A percentile compares a stretch with the other conserved stretches of the same genome.
Conservation (phyloP, 257 asterid genomes). For the Lycium ferocissimum region DNA sequence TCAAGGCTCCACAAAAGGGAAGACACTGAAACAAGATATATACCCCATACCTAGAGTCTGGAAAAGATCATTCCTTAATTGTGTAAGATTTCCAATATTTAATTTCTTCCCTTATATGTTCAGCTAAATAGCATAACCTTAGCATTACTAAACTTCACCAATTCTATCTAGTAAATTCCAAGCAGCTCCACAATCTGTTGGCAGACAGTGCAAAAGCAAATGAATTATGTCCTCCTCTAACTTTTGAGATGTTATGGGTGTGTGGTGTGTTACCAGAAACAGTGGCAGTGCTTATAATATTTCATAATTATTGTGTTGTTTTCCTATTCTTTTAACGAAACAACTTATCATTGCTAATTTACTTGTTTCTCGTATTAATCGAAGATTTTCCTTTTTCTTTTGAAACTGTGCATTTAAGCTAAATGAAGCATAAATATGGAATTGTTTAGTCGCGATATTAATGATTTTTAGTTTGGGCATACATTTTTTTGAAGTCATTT, state of each 20-base stretch:
- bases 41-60: conserved; percentile 22
- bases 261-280: not conserved
- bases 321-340: not conserved
- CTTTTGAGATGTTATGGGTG: not conserved
- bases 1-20: too few species aligned
- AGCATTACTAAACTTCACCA: not conserved
- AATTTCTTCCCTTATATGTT: not conserved
- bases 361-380: conserved; percentile 7
- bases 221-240: not conserved
- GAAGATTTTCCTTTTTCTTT: not conserved
- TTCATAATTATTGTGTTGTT: conserved; percentile 5
- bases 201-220: not conserved
- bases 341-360: not conserved
- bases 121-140: conserved; percentile 22
- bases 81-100: conserved; percentile 10
- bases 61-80: conserved; percentile 12
- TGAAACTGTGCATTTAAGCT: conserved; percentile 11
- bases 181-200: not conserved
- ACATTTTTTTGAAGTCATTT: conserved; percentile 1
- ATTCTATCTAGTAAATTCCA: not conserved
- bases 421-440: conserved; percentile 21
- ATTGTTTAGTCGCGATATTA: not conserved
- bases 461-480: conserved; percentile 5
- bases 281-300: not conserved
- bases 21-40: not conserved